A percentile compares a stretch with the other conserved stretches of the same genome.
Evolutionary conservation across 169 alveolate genomes (phyloP).

Genomic region (Cytauxzoon felis): DNA sequence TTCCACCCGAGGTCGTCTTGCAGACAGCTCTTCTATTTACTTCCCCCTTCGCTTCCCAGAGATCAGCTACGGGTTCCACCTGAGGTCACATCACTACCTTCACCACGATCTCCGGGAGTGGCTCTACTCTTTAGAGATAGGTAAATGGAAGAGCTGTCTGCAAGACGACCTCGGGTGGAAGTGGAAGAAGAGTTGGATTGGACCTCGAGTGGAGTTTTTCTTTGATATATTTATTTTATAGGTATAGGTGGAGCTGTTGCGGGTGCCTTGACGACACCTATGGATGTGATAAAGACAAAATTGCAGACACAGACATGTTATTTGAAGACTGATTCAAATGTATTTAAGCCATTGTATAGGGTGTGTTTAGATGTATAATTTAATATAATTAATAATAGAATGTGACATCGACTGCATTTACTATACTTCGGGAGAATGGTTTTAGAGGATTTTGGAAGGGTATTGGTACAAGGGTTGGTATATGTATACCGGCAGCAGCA

Average conservation of each 20-base stretch:
- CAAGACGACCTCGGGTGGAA: too few relatives aligned
- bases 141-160: too few relatives aligned
- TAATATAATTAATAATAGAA: slow-evolving; percentile 4
- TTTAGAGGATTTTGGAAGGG: slow-evolving; percentile 87
- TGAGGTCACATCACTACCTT: too few relatives aligned
- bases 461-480: slow-evolving; percentile 82
- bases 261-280: slow-evolving; percentile 90
- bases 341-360: neutral
- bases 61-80: too few relatives aligned
- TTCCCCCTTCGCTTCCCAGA: too few relatives aligned
- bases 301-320: slow-evolving; percentile 87
- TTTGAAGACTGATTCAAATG: slow-evolving; percentile 8
- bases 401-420: slow-evolving; percentile 57
- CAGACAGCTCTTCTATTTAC: too few relatives aligned
- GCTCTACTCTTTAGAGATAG: too few relatives aligned
- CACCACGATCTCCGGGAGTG: too few relatives aligned
- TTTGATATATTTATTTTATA: slow-evolving; percentile 79
- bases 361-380: neutral
- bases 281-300: slow-evolving; percentile 94
- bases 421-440: slow-evolving; percentile 79
- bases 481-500: slow-evolving; percentile 91
- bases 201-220: too few relatives aligned
- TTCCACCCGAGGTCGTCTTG: too few relatives aligned
- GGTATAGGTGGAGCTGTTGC: slow-evolving; percentile 96
- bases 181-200: too few relatives aligned